Evolutionary conservation across 192 early-diverging fungal species (phyloP), one percentile per base, ranked within the genome.

Genomic region (Phycomyces blakesleeanus): DNA sequence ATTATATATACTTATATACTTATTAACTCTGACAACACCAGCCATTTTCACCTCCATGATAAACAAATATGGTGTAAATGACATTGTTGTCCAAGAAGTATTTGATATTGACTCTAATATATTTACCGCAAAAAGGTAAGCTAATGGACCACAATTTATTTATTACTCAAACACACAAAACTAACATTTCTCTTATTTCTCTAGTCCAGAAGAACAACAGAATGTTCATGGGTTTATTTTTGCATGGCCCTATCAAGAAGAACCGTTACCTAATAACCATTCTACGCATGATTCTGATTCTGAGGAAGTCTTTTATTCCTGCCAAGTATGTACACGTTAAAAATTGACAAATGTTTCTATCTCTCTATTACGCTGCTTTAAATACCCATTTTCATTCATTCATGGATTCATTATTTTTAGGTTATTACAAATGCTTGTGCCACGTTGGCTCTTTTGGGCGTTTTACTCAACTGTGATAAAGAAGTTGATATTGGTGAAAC

Each of bases 371-470:
- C n/a, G n/a, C n/a, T n/a, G n/a, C n/a, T n/a, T n/a, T n/a, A n/a
- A n/a, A n/a, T n/a, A n/a, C n/a, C n/a, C n/a, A n/a, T 18, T 47
- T 47, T 47, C 11, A 47, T 11, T 47, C 5, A 47, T 18, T 11
- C 44, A 47, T 34, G 7, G 3, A 34, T 34, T 7, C 7, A 5
- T 34, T 34, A 7, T 2, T 34, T 47, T 6, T 47, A 47, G 44
- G 44, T 47, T 47, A 47, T 87, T 29, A 66, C 80, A 18, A 87
- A 87, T 64, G 85, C 83, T 0, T 87, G 85, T 57, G 85, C 85
- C 14, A 87, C 85, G 0, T 79, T 85, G 57, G 85, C 85, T 3
- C 78, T 87, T 54, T 71, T 87, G 34, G 76, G 78, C 2, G 69
- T 87, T 10, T 57, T 85, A 54, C 63, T 87, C 20, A 86, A 87